Percentiles rank a stretch among this genome's conserved stretches.
phyloP scores from a whole-genome alignment of 2,329 filamentous ascomycete genomes.

The Diaporthe citrichinensis region DNA sequence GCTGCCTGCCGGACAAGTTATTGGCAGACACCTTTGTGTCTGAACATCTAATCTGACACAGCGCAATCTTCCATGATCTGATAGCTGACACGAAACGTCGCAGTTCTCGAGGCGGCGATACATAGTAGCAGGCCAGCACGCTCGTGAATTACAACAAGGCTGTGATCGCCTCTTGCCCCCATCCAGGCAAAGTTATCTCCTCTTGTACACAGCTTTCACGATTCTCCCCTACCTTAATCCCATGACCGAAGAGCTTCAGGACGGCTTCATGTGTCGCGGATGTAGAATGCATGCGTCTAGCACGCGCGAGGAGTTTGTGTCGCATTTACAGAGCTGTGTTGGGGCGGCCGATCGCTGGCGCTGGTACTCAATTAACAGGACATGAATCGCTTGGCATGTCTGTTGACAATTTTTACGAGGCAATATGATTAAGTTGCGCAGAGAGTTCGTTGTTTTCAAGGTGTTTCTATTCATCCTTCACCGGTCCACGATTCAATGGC shows the following conservation, averaged over 20 bases:
- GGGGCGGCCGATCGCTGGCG: not conserved
- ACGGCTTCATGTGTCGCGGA: conserved; percentile 1
- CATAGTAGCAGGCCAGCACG: conserved; percentile 17
- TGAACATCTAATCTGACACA: not conserved
- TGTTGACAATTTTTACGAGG: too few relatives aligned
- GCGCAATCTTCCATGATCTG: not conserved
- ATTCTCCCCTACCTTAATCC: not conserved
- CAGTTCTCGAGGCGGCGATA: conserved; percentile 10
- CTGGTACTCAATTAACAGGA: not conserved
- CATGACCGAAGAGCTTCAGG: not conserved
- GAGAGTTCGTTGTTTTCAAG: not conserved
- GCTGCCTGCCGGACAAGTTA: not conserved
- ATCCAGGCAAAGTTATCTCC: not conserved
- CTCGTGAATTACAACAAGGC: conserved; percentile 4
- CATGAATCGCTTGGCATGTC: not conserved
- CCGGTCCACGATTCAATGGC: not conserved
- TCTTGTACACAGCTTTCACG: not conserved
- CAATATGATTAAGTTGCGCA: not conserved
- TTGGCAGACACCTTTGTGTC: not conserved
- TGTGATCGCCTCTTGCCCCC: not conserved
- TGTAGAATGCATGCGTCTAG: not conserved
- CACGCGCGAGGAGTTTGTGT: not conserved
- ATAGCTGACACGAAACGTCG: not conserved
- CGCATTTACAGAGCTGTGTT: not conserved
- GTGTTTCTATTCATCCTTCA: not conserved